Evolutionary conservation across 495 filamentous ascomycete genomes (phyloP), one percentile per base, ranked within the genome.

Genomic region (Friedmanniomyces simplex): DNA sequence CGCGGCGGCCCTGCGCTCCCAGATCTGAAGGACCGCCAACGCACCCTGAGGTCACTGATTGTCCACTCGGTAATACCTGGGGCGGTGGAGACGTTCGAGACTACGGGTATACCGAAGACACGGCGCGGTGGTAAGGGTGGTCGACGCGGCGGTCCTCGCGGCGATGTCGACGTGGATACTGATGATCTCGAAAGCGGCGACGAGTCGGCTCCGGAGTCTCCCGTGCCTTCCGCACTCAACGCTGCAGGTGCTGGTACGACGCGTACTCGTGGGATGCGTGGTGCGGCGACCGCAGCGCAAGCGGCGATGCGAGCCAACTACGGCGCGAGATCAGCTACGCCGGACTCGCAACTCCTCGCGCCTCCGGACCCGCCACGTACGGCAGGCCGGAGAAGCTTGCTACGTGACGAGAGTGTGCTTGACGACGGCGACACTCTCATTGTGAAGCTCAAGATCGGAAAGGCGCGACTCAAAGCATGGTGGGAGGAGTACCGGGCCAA

Each of bases 1-100:
- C 82, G 93, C 53, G 93, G 93, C 58, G 93, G 93, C 0, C 93
- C 94, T n/a, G 84, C 88, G 55, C 74, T 98, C 41, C 93, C 93
- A 13, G 93, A 98, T 73, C 80, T 98, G 32, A 97, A 96, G 67
- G 94, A 98, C 64, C 81, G 91, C 34, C 89, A 88, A 67, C 81
- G 90, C 41, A 96, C 91, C 1, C 89, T 96, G 54, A 82, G 93
- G 14, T 95, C 89, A 0, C 75, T 94, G 60, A 79, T 97, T 55
- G 89, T 98, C 2, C 96, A 93, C 21, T 86, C 85, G 4, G 87
- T 93, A 25, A 77, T 98, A 41, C 93, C 93, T 1, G 91, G 93
- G 36, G 88, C 87, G 1, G 93, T 88, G 22, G 73, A 77, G 28
- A 78, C 80, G 7, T 72, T 96, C 30, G 93, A 97, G 59, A 86